These are phyloP conservation scores for Globisporangium nodosum DNA, from an alignment of 352 stramenopile species.

Conservation along the genomic window DNA sequence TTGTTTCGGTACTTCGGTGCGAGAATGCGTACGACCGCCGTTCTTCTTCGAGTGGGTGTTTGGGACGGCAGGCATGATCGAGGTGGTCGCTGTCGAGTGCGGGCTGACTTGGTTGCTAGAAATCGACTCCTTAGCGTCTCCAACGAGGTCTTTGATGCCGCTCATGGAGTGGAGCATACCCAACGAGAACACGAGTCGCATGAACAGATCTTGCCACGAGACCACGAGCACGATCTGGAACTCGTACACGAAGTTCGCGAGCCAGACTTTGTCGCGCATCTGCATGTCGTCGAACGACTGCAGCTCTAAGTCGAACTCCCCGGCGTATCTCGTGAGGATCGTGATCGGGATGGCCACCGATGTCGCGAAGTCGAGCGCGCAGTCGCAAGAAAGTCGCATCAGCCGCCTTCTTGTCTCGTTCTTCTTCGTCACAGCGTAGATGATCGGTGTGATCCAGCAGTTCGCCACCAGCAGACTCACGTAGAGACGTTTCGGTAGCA, in stretches of 20 bases:
- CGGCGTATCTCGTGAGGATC: constrained; percentile 9
- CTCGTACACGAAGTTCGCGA: constrained; percentile 23
- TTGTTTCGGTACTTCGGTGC: background rate
- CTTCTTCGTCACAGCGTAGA: too few species aligned
- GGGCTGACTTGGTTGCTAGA: too few species aligned
- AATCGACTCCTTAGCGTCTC: too few species aligned
- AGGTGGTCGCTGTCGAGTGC: background rate
- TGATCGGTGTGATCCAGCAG: too few species aligned
- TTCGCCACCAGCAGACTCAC: too few species aligned
- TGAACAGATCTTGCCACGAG: constrained; percentile 28
- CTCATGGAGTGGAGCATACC: constrained; percentile 25
- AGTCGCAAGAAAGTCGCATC: constrained; percentile 14
- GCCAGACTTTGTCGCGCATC: constrained; percentile 21
- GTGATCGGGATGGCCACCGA: constrained; percentile 8
- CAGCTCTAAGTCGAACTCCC: constrained; percentile 1
- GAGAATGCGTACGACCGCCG: background rate
- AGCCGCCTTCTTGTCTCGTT: constrained; percentile 6
- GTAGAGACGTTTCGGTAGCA: too few species aligned
- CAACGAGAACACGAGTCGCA: constrained; percentile 30
- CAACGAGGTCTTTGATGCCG: constrained; percentile 25
- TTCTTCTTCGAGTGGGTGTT: background rate
- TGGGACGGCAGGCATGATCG: background rate
- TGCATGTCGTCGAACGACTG: constrained; percentile 2
- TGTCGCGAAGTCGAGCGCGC: constrained; percentile 15
- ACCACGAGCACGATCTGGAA: constrained; percentile 19